phyloP scores from a whole-genome alignment of 495 filamentous ascomycete species.

The Neurospora terricola region DNA sequence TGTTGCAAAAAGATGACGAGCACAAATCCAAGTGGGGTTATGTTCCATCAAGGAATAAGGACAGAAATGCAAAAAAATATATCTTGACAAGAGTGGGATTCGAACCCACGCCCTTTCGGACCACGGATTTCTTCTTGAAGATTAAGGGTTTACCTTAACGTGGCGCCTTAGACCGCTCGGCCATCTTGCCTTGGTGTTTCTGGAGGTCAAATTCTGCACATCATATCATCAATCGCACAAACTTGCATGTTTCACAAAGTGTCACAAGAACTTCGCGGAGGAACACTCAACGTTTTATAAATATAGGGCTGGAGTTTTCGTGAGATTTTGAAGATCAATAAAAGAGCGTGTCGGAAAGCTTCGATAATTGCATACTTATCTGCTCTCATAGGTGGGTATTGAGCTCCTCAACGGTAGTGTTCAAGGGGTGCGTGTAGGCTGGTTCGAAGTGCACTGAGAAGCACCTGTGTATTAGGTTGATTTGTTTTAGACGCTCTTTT shows the following conservation, averaged over 20 bases:
- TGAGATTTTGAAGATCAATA: not conserved
- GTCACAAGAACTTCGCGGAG: not conserved
- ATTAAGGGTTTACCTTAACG: not conserved
- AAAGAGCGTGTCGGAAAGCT: not conserved
- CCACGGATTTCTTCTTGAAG: slow-evolving; percentile 2
- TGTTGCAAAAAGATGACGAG: no score
- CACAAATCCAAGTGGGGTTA: not conserved
- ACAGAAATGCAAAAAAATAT: not conserved
- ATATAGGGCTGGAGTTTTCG: not conserved
- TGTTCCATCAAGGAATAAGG: no score
- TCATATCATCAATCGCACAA: not conserved
- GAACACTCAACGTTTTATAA: not conserved
- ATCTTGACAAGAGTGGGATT: slow-evolving; percentile 23
- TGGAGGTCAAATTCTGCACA: accelerated
- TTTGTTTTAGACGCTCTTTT: not conserved
- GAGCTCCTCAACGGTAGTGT: not conserved
- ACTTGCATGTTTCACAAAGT: not conserved
- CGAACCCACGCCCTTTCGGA: slow-evolving; percentile 29
- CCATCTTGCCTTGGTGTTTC: not conserved
- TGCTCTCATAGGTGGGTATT: not conserved
- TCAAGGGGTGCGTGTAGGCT: not conserved
- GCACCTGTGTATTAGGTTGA: not conserved
- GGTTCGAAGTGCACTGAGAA: not conserved
- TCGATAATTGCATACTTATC: accelerated
- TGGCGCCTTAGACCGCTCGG: not conserved